Conservation (phyloP, 2,329 filamentous ascomycete genomes). For the Arthrinium puccinioides region DNA sequence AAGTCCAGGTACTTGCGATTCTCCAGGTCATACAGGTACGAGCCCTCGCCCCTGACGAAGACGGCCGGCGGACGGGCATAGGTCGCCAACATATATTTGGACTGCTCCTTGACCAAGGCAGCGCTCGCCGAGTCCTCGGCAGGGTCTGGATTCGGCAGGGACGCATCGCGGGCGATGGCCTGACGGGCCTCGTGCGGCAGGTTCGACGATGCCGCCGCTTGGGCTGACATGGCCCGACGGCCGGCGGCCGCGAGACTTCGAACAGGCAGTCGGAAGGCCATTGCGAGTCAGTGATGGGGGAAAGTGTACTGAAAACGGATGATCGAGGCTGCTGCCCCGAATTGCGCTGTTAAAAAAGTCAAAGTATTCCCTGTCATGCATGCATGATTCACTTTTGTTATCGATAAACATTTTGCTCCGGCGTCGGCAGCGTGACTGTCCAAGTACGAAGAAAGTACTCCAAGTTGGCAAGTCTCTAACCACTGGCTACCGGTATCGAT, state of each 20-base stretch:
- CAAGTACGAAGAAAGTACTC: too few species aligned
- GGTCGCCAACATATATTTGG: slow-evolving; percentile 90
- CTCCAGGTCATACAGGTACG: slow-evolving; percentile 85
- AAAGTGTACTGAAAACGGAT: not conserved
- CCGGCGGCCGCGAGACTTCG: slow-evolving; percentile 12
- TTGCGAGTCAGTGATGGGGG: slow-evolving; percentile 3
- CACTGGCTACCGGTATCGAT: too few species aligned
- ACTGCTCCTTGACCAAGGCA: slow-evolving; percentile 65
- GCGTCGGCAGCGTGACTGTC: too few species aligned
- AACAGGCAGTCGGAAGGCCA: slow-evolving; percentile 18
- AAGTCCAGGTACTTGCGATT: slow-evolving; percentile 88
- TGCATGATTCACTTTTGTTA: too few species aligned
- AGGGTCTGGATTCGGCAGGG: slow-evolving; percentile 23
- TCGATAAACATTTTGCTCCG: too few species aligned
- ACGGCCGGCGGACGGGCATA: slow-evolving; percentile 87
- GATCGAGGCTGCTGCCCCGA: not conserved
- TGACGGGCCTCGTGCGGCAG: slow-evolving; percentile 15
- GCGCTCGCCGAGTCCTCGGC: slow-evolving; percentile 42
- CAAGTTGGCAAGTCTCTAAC: too few species aligned
- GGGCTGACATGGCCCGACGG: slow-evolving; percentile 16
- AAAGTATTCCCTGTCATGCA: too few species aligned
- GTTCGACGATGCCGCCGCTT: slow-evolving; percentile 15
- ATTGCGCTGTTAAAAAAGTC: too few species aligned
- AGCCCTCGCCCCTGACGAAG: slow-evolving; percentile 82
- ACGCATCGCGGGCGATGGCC: slow-evolving; percentile 17